Percentiles rank a stretch among this genome's conserved stretches.
phyloP scores from a whole-genome alignment of 2,329 filamentous ascomycete species.

The Lachnellula hyalina region DNA sequence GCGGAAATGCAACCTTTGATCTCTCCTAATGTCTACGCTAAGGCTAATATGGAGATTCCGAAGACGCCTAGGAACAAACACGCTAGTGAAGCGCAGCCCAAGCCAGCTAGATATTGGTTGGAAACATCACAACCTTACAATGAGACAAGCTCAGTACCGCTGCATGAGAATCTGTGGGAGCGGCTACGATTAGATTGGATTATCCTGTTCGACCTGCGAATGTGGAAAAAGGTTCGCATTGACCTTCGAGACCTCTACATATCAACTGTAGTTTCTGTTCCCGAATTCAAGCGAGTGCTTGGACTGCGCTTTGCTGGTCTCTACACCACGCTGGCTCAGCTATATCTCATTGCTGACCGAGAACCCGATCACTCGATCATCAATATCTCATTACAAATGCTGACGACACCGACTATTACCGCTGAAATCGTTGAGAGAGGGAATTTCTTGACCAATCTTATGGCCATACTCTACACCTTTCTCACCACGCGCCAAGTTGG shows the following conservation, averaged over 20 bases:
- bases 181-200: slow-evolving; percentile 90
- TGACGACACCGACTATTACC: slow-evolving; percentile 94
- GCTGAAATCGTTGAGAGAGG: slow-evolving; percentile 91
- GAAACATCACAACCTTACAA: slow-evolving; percentile 69
- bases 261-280: slow-evolving; percentile 90
- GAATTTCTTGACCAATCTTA: slow-evolving; percentile 90
- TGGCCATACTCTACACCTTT: slow-evolving; percentile 97
- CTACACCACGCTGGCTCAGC: slow-evolving; percentile 87
- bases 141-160: slow-evolving; percentile 55
- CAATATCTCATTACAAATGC: slow-evolving; percentile 91
- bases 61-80: slow-evolving; percentile 64
- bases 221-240: slow-evolving; percentile 95
- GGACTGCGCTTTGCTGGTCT: slow-evolving; percentile 90
- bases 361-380: slow-evolving; percentile 98
- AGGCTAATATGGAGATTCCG: slow-evolving; percentile 68
- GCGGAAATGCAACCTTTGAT: slow-evolving; percentile 56
- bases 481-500: slow-evolving; percentile 93
- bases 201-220: slow-evolving; percentile 85
- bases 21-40: slow-evolving; percentile 55
- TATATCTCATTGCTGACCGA: slow-evolving; percentile 92
- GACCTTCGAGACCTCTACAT: slow-evolving; percentile 92
- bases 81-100: slow-evolving; percentile 45
- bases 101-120: slow-evolving; percentile 78
- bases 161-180: slow-evolving; percentile 82
- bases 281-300: slow-evolving; percentile 90